phyloP scores from a whole-genome alignment of 371 early-diverging fungal genomes.

The Cladochytrium tenue region DNA sequence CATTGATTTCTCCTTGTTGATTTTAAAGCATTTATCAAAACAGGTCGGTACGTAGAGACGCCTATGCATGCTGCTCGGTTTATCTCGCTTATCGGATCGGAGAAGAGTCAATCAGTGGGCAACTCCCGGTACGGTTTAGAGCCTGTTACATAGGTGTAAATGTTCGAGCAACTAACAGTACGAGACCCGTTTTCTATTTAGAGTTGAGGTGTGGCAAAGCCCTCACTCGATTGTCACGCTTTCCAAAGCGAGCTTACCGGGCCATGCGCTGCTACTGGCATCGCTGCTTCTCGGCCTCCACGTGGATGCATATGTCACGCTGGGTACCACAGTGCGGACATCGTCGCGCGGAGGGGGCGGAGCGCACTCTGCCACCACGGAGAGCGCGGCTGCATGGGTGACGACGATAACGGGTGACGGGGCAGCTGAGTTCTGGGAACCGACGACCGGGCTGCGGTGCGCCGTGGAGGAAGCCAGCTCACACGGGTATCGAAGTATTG shows the following conservation, averaged over 20 bases:
- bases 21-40: neutral
- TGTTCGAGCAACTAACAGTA: neutral
- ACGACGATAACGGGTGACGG: slow-evolving; percentile 23
- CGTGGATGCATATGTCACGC: slow-evolving; percentile 28
- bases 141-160: too few species aligned
- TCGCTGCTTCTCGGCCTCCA: slow-evolving; percentile 35
- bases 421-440: slow-evolving; percentile 33
- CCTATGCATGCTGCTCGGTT: slow-evolving; percentile 40
- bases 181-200: neutral
- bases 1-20: neutral
- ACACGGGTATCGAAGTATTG: slow-evolving; percentile 28
- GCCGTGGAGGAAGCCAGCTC: slow-evolving; percentile 5
- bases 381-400: slow-evolving; percentile 32
- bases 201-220: slow-evolving; percentile 34
- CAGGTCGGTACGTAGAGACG: slow-evolving; percentile 27
- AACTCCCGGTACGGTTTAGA: slow-evolving; percentile 22
- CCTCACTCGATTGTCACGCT: slow-evolving; percentile 28
- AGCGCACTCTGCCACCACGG: neutral
- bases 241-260: slow-evolving; percentile 23
- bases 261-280: slow-evolving; percentile 33
- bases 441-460: slow-evolving; percentile 26
- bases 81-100: slow-evolving; percentile 31
- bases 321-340: slow-evolving; percentile 22
- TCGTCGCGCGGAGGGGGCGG: neutral
- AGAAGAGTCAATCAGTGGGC: slow-evolving; percentile 22